Percentiles rank a stretch among this genome's conserved stretches.
Evolutionary conservation across 306 rosid genomes (phyloP).

Genomic region (Aeschynomene evenia): DNA sequence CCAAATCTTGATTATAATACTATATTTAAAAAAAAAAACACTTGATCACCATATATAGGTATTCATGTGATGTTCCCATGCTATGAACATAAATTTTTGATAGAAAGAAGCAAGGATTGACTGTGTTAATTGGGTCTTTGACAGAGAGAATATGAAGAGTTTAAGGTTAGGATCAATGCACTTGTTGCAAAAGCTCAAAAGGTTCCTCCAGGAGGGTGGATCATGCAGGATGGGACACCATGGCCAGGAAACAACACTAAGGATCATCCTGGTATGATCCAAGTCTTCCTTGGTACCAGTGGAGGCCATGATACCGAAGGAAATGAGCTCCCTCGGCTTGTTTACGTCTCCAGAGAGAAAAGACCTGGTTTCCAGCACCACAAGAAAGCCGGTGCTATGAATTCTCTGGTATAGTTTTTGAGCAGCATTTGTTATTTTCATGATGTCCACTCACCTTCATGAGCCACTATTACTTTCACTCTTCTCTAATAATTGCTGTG

Average conservation of each 20-base stretch:
- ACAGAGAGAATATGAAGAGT: slow-evolving; percentile 96
- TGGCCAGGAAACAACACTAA: slow-evolving; percentile 97
- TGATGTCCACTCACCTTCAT: slow-evolving; percentile 17
- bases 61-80: too few species aligned
- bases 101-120: not conserved
- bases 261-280: slow-evolving; percentile 99
- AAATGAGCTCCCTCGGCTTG: slow-evolving; percentile 90
- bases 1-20: too few species aligned
- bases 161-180: slow-evolving; percentile 84
- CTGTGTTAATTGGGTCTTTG: slow-evolving; percentile 18
- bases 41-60: too few species aligned
- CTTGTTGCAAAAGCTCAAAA: slow-evolving; percentile 92
- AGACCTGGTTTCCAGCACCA: slow-evolving; percentile 92
- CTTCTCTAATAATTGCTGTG: not conserved
- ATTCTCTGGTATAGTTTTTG: slow-evolving; percentile 63
- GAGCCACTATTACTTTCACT: not conserved
- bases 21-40: too few species aligned
- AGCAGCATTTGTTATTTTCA: slow-evolving; percentile 20
- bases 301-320: slow-evolving; percentile 93
- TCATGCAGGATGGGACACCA: slow-evolving; percentile 98
- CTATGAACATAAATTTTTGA: too few species aligned
- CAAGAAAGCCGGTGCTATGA: slow-evolving; percentile 99
- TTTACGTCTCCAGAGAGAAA: slow-evolving; percentile 92
- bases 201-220: slow-evolving; percentile 93
- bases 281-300: slow-evolving; percentile 91